A percentile compares a stretch with the other conserved stretches of the same genome.
These are phyloP conservation scores for Termitomyces sp. DNA, from an alignment of 768 basidiomycete genomes.

Conservation along the genomic window DNA sequence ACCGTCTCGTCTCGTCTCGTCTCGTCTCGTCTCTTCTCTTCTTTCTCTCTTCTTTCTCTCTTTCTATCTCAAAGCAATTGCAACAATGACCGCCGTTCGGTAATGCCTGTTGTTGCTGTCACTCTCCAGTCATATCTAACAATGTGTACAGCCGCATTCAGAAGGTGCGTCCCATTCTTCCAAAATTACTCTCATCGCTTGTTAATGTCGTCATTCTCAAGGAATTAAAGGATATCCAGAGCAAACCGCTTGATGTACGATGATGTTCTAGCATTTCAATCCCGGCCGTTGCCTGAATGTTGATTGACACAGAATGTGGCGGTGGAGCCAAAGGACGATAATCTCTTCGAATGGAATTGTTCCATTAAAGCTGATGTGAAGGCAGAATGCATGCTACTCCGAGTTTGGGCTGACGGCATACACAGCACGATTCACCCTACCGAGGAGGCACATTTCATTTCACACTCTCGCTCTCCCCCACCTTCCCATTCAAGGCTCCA, in stretches of 20 bases:
- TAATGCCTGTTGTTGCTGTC: not conserved
- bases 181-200: not conserved
- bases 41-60: not conserved
- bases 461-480: slow-evolving; percentile 63
- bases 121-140: slow-evolving; percentile 23
- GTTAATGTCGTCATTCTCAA: slow-evolving; percentile 20
- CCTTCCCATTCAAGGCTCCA: slow-evolving; percentile 86
- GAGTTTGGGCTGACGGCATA: slow-evolving; percentile 6
- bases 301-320: slow-evolving; percentile 47
- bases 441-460: slow-evolving; percentile 78
- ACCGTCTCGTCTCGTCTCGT: not conserved
- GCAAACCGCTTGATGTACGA: slow-evolving; percentile 59
- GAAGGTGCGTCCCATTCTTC: slow-evolving; percentile 39
- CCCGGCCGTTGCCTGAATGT: slow-evolving; percentile 5
- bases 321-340: slow-evolving; percentile 62
- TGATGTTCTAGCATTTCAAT: slow-evolving; percentile 5
- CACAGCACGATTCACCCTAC: slow-evolving; percentile 74
- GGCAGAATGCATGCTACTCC: slow-evolving; percentile 2
- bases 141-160: slow-evolving; percentile 64
- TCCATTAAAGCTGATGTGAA: slow-evolving; percentile 68
- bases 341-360: slow-evolving; percentile 76
- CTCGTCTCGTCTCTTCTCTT: not conserved
- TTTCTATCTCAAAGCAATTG: too few species aligned
- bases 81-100: slow-evolving; percentile 30
- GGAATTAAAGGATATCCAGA: slow-evolving; percentile 63